Evolutionary conservation across 1,284 basidiomycete genomes (phyloP), one percentile per base, ranked within the genome.

Genomic region (Ceratobasidium sp.): DNA sequence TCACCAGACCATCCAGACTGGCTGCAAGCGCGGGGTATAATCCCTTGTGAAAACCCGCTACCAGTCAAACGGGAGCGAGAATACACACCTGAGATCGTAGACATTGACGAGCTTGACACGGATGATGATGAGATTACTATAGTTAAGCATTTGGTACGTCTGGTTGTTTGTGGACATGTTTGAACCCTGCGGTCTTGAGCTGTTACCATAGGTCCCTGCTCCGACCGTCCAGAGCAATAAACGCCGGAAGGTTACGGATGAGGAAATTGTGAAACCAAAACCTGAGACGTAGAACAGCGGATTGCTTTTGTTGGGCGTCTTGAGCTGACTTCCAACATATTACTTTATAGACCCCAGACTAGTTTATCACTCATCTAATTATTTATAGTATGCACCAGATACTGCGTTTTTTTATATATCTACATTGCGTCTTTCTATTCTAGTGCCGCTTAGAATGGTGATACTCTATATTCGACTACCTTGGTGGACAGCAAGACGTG

Each of bases 61-160:
- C 18, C 26, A 14, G 23, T 34, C 8, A 65, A 65, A 12, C 61
- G 61, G 23, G 32, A 45, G n/a, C 61, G 48, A 3, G 28, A 36
- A 16, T 16, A 8, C 14, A 52, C 61, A 5, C 61, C 46, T 14
- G 61, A 65, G 1, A 16, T 65, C 8, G 18, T 65, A 12, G 61
- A 65, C 32, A 5, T 65, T 18, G 61, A 65, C 23, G 61, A 65
- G 0, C 48, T 65, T 16, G 61, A 65, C 36, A 52, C 32, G 1
- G 61, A 65, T 14, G 61, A 65, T 18, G 61, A 65, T 21, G 32
- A 65, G 1, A 26, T 65, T 10, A 34, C 46, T 5, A 26, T 62
- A 52, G 32, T 50, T 23, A 65, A 65, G 16, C 46, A 50, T 28
- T 21, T 65, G 46, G 61, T 41, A 26, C n/a, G 58, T 43, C 16